phyloP scores from a whole-genome alignment of 352 stramenopile species.

The Phytophthora aleatoria region DNA sequence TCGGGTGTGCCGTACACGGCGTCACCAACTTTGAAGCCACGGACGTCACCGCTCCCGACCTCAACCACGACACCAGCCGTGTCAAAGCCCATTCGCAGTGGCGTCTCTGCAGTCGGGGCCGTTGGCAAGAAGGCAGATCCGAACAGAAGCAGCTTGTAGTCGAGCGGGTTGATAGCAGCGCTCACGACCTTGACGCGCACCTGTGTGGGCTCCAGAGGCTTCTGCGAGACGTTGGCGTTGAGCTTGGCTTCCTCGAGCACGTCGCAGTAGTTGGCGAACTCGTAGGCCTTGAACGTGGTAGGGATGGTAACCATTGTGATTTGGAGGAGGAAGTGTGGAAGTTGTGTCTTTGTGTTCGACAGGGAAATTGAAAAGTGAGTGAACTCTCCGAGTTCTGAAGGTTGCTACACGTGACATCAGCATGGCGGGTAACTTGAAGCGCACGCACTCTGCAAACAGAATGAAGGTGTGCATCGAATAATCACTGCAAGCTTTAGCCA shows the following conservation, averaged over 20 bases:
- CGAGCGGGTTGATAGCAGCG: constrained; percentile 32
- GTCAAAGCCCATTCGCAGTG: constrained; percentile 32
- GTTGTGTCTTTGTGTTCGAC: too few species aligned
- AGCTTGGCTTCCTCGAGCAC: constrained; percentile 23
- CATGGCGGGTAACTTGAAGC: neutral
- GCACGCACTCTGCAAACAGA: constrained; percentile 4
- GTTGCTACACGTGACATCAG: neutral
- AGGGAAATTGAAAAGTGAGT: constrained; percentile 19
- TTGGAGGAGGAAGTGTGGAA: neutral
- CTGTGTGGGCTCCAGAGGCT: constrained; percentile 16
- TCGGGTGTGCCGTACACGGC: constrained; percentile 18
- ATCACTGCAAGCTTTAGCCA: neutral
- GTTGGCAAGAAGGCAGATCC: constrained; percentile 14
- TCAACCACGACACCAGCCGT: constrained; percentile 27
- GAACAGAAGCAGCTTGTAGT: constrained; percentile 31
- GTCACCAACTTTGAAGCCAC: constrained; percentile 28
- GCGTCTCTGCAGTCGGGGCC: constrained; percentile 8
- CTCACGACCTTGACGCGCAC: constrained; percentile 35
- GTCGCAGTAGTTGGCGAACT: constrained; percentile 26
- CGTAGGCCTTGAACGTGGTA: constrained; percentile 31
- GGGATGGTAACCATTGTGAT: constrained; percentile 15
- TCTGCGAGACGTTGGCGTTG: constrained; percentile 10
- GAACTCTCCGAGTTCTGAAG: neutral
- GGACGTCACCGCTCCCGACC: constrained; percentile 19
- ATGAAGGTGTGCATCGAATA: constrained; percentile 14